Evolutionary conservation across 345 rosid genomes (phyloP), one percentile per base, ranked within the genome.

Genomic region (Raphanus sativus): DNA sequence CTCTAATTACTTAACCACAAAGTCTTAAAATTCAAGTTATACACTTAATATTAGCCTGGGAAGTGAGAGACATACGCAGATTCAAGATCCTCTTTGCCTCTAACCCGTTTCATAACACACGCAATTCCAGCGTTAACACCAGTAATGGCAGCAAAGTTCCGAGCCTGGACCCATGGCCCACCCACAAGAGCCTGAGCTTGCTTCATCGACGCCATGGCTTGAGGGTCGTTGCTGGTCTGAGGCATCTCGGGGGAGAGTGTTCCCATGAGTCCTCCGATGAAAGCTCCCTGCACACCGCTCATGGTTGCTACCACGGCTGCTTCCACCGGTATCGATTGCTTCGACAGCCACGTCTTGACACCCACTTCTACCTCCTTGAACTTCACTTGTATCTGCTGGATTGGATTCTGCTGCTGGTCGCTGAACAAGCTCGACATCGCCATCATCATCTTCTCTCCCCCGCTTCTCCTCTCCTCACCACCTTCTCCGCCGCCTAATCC

Each of bases 141-240:
- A 0, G 97, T 90, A 84, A 94, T 88, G 0, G 91, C 91, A 33
- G 97, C 97, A 65, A 92, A 92, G 70, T 94, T 94, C 15, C 98
- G 98, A 81, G 98, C 98, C 74, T 94, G 97, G 1, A 86, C 80
- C 83, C 90, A 83, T 2, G 97, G 98, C 9, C 98, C 97, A 65
- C 97, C 98, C 16, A 90, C 82, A 33, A 94, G 81, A 68, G 97
- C 96, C 94, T 91, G 96, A 69, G 97, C 94, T 88, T 94, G 98
- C 71, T 90, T 81, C 77, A 93, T 65, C 24, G 98, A 86, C 15
- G 94, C 89, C 85, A 90, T 83, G 65, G 96, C 92, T 78, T 94
- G 86, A 66, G 96, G 85, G 77, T 90, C 86, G 21, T 21, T 21
- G 21, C 21, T 21, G 62, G 88, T 83, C 69, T 81, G 84, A 52